Percentiles rank a stretch among this genome's conserved stretches.
Evolutionary conservation across 2,329 filamentous ascomycete species (phyloP).

Genomic region (Cladosporium sp.): DNA sequence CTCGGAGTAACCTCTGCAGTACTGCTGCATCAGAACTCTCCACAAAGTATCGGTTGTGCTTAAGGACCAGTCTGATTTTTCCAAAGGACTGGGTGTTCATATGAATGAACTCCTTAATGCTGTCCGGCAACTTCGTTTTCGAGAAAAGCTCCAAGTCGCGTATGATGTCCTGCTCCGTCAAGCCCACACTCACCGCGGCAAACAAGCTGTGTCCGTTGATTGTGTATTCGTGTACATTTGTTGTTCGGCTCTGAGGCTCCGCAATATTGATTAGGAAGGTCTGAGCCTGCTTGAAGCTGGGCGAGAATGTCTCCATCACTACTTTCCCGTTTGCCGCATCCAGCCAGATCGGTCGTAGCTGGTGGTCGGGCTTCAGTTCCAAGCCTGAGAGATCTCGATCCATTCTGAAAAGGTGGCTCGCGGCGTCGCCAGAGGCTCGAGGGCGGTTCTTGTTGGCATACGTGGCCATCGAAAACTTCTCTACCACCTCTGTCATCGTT

Average conservation of each 20-base stretch:
- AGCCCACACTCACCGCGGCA: conserved; percentile 89
- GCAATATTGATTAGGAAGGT: conserved; percentile 95
- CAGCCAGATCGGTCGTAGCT: conserved; percentile 88
- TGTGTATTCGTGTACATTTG: conserved; percentile 87
- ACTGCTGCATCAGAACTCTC: conserved; percentile 86
- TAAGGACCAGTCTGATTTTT: conserved; percentile 90
- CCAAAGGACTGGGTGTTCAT: conserved; percentile 86
- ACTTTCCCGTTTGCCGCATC: conserved; percentile 81
- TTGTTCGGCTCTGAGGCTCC: conserved; percentile 84
- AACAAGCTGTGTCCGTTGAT: conserved; percentile 91
- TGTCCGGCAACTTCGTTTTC: conserved; percentile 80
- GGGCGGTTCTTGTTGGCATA: conserved; percentile 40
- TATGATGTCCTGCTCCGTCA: conserved; percentile 85
- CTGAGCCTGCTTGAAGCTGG: conserved; percentile 78
- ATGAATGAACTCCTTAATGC: conserved; percentile 73
- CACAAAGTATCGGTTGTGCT: conserved; percentile 90
- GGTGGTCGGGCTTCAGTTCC: conserved; percentile 79
- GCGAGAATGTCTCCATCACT: conserved; percentile 90
- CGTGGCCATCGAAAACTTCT: conserved; percentile 51
- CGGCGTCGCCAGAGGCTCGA: conserved; percentile 44
- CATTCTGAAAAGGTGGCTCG: conserved; percentile 50
- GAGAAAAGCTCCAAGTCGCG: conserved; percentile 80
- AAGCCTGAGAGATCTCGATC: conserved; percentile 78
- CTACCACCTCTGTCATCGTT: conserved; percentile 38
- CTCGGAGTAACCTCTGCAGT: conserved; percentile 79